Conservation (phyloP, 768 basidiomycete genomes). For the Mycena floridula region DNA sequence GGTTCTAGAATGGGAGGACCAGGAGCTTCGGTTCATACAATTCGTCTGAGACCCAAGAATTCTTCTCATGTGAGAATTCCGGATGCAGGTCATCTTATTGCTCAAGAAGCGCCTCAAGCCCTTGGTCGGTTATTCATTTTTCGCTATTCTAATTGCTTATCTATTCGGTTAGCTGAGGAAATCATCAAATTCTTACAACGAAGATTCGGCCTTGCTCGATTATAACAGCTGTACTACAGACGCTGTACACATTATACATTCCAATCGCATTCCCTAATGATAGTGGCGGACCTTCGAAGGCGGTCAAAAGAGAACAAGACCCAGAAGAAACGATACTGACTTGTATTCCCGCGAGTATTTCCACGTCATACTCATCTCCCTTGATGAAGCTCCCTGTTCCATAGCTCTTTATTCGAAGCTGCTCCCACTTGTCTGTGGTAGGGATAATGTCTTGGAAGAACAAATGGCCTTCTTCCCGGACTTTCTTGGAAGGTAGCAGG, state of each 20-base stretch:
- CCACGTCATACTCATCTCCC: slow-evolving; percentile 27
- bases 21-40: slow-evolving; percentile 11
- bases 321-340: slow-evolving; percentile 4
- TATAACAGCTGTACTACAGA: too few relatives aligned
- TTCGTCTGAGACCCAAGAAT: slow-evolving; percentile 24
- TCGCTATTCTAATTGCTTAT: not conserved
- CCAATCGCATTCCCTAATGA: slow-evolving; percentile 9
- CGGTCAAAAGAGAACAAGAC: not conserved
- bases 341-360: slow-evolving; percentile 25
- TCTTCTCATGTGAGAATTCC: slow-evolving; percentile 21
- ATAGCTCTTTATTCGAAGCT: slow-evolving; percentile 26
- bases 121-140: not conserved
- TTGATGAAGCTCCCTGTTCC: slow-evolving; percentile 23
- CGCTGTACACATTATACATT: too few relatives aligned
- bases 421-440: slow-evolving; percentile 28
- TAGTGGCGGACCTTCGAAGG: slow-evolving; percentile 8
- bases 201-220: slow-evolving; percentile 9
- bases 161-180: slow-evolving; percentile 13
- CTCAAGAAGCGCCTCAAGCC: not conserved
- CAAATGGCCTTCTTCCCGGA: slow-evolving; percentile 20
- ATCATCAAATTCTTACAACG: slow-evolving; percentile 17
- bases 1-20: slow-evolving; percentile 10
- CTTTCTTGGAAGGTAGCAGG: slow-evolving; percentile 24
- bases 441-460: slow-evolving; percentile 23
- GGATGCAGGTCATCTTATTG: slow-evolving; percentile 21